A percentile compares a stretch with the other conserved stretches of the same genome.
These are phyloP conservation scores for Oryza longistaminata DNA, from an alignment of 176 grass and related monocot species.

Conservation along the genomic window DNA sequence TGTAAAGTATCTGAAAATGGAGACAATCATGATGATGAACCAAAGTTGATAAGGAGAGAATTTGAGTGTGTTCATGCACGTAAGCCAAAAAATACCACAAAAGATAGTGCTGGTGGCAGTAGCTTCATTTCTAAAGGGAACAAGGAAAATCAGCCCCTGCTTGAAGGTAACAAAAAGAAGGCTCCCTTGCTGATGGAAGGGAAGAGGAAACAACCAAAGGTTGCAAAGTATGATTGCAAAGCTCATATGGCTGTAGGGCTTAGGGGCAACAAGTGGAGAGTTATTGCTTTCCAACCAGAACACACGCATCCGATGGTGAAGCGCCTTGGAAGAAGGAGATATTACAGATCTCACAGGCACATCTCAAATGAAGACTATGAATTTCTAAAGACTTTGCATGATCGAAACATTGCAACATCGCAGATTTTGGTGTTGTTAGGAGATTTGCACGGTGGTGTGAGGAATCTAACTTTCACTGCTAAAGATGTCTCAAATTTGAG, in stretches of 20 bases:
- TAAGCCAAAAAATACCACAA: not conserved
- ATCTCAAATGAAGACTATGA: not conserved
- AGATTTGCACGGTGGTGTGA: not conserved
- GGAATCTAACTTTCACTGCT: not conserved
- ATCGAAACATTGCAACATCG: not conserved
- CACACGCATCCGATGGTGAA: not conserved
- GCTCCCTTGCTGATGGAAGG: not conserved
- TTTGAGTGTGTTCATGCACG: not conserved
- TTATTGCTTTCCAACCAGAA: not conserved
- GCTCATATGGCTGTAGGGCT: not conserved
- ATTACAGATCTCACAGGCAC: fast-evolving
- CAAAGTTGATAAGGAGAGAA: not conserved
- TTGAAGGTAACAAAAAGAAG: not conserved
- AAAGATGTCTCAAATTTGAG: not conserved
- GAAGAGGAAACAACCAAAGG: not conserved
- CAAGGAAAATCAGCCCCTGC: not conserved
- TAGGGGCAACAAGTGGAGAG: not conserved
- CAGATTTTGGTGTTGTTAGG: fast-evolving
- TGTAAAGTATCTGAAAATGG: too few species aligned
- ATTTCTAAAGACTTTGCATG: not conserved
- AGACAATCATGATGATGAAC: too few species aligned
- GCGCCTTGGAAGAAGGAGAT: not conserved
- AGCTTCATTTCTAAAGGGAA: too few species aligned
- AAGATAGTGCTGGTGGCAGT: too few species aligned
- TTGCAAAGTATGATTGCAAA: not conserved